Evolutionary conservation across 495 filamentous ascomycete genomes (phyloP).

Genomic region (Podospora pseudopauciseta): DNA sequence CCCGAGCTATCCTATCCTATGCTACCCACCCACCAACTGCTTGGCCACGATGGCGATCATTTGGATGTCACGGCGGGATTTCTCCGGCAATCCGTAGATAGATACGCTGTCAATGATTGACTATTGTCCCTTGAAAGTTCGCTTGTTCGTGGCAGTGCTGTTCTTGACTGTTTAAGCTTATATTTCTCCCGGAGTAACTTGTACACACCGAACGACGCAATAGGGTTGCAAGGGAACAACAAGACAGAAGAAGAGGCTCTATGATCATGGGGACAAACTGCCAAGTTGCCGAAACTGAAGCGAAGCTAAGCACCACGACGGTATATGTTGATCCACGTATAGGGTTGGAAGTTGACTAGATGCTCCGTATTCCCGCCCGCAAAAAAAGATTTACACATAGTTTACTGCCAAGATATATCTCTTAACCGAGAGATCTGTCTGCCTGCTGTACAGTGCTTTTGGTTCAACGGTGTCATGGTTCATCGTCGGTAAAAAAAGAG

Average conservation of each 20-base stretch:
- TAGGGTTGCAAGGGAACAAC: not conserved
- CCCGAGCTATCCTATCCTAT: not conserved
- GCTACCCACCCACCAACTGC: not conserved
- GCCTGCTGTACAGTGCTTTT: not conserved
- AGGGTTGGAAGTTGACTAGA: not conserved
- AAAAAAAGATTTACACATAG: not conserved
- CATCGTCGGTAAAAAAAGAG: not conserved
- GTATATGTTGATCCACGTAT: not conserved
- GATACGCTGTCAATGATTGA: not conserved
- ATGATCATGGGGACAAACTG: not conserved
- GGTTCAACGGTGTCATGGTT: not conserved
- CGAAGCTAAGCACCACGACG: not conserved
- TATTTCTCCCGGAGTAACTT: not conserved
- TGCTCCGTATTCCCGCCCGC: not conserved
- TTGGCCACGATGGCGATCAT: not conserved
- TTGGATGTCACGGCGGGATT: not conserved
- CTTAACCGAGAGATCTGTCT: not conserved
- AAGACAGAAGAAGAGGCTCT: not conserved
- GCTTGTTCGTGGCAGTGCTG: conserved; percentile 7
- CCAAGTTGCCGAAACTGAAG: not conserved
- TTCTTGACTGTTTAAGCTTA: conserved; percentile 7
- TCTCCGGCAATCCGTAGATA: not conserved
- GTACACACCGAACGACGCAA: not conserved
- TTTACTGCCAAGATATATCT: not conserved
- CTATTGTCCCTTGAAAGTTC: not conserved